Evolutionary conservation across 1,284 basidiomycete genomes (phyloP).

Genomic region (Rhodotorula sp.): DNA sequence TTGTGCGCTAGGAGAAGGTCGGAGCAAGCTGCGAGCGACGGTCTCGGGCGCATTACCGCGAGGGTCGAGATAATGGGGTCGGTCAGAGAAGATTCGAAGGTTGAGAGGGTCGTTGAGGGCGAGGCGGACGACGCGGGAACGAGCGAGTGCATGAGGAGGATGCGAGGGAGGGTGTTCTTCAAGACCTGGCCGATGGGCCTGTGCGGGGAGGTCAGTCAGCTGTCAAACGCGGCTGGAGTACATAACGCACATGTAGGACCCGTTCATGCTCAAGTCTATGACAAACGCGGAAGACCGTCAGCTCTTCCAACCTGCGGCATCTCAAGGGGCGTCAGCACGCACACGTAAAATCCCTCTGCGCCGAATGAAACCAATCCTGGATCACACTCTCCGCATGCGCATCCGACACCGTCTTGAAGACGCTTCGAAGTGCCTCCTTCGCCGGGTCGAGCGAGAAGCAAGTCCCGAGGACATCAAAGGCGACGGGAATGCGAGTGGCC

Average conservation of each 20-base stretch:
- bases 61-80: slow-evolving; percentile 12
- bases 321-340: background rate
- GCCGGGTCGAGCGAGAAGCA: slow-evolving; percentile 25
- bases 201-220: background rate
- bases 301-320: too few relatives aligned
- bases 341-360: slow-evolving; percentile 36
- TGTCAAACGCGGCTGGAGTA: too few relatives aligned
- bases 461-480: slow-evolving; percentile 34
- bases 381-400: slow-evolving; percentile 5
- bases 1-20: slow-evolving; percentile 3
- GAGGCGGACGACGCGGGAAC: background rate
- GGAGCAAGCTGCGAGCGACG: background rate
- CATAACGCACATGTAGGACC: slow-evolving; percentile 13
- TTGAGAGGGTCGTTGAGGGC: background rate
- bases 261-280: slow-evolving; percentile 34
- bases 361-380: slow-evolving; percentile 34
- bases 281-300: background rate
- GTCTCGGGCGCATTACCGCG: slow-evolving; percentile 3
- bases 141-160: slow-evolving; percentile 18
- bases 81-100: background rate
- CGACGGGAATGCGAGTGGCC: slow-evolving; percentile 10
- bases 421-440: background rate
- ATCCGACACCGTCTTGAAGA: slow-evolving; percentile 5
- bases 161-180: slow-evolving; percentile 19
- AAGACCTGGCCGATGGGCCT: slow-evolving; percentile 35